Conservation (phyloP, 2,329 filamentous ascomycete genomes). For the Aurifilum marmelostoma region DNA sequence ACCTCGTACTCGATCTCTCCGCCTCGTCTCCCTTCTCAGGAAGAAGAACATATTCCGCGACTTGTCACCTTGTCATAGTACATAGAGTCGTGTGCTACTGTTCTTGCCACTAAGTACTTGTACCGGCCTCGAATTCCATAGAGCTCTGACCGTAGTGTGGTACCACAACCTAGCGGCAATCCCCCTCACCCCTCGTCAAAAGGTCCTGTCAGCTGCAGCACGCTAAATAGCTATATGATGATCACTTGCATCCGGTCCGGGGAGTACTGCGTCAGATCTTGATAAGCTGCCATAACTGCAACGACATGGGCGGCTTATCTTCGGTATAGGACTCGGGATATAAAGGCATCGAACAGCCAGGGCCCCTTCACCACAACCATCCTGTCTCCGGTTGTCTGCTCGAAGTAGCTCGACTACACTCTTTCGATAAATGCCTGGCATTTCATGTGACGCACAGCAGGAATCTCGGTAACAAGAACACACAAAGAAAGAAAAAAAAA, state of each 20-base stretch:
- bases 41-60: background rate
- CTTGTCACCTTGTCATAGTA: background rate
- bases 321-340: background rate
- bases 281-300: conserved; percentile 9
- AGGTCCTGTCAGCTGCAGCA: background rate
- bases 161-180: background rate
- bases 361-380: background rate
- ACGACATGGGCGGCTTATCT: conserved; percentile 7
- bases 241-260: conserved; percentile 10
- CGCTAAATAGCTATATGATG: background rate
- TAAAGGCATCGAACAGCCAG: background rate
- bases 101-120: background rate
- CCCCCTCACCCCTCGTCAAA: background rate
- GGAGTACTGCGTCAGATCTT: background rate
- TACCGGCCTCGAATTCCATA: background rate
- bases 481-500: background rate
- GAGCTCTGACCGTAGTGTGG: background rate
- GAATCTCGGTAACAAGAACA: background rate
- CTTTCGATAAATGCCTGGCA: background rate
- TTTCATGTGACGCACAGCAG: background rate
- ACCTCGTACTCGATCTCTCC: background rate
- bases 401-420: background rate
- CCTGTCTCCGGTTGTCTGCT: background rate
- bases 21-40: too few species aligned
- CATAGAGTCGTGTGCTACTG: background rate